A percentile compares a stretch with the other conserved stretches of the same genome.
Evolutionary conservation across 2,329 filamentous ascomycete species (phyloP).

Genomic region (Fusarium sp.): DNA sequence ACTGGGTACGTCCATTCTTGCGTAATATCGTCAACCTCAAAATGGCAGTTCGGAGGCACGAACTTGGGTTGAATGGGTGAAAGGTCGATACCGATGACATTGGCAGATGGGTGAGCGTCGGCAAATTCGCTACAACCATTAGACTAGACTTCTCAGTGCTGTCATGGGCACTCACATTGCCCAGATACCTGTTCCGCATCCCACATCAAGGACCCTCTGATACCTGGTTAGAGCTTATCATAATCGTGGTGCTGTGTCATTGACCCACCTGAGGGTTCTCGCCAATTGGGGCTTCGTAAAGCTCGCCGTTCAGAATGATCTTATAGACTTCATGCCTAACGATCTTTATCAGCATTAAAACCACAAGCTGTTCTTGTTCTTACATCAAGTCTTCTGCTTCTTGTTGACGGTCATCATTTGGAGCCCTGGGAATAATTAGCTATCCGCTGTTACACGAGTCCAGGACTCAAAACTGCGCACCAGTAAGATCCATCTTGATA

Average conservation of each 20-base stretch:
- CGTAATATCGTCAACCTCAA: conserved; percentile 72
- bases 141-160: background rate
- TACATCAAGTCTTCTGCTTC: conserved; percentile 46
- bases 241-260: no score
- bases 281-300: conserved; percentile 49
- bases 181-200: conserved; percentile 54
- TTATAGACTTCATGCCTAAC: conserved; percentile 44
- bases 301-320: conserved; percentile 47
- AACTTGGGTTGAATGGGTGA: conserved; percentile 68
- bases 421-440: conserved; percentile 28
- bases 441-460: rapidly evolving
- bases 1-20: conserved; percentile 59
- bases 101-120: conserved; percentile 57
- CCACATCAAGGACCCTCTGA: conserved; percentile 46
- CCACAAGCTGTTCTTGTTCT: rapidly evolving
- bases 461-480: background rate
- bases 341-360: rapidly evolving
- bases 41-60: conserved; percentile 71
- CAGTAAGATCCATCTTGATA: conserved; percentile 58
- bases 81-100: conserved; percentile 65
- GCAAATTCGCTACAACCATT: conserved; percentile 42
- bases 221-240: background rate
- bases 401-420: conserved; percentile 46
- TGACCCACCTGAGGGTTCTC: conserved; percentile 41
- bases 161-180: conserved; percentile 42